phyloP scores from a whole-genome alignment of 2,329 filamentous ascomycete species.

The Acrocalymma vagum region DNA sequence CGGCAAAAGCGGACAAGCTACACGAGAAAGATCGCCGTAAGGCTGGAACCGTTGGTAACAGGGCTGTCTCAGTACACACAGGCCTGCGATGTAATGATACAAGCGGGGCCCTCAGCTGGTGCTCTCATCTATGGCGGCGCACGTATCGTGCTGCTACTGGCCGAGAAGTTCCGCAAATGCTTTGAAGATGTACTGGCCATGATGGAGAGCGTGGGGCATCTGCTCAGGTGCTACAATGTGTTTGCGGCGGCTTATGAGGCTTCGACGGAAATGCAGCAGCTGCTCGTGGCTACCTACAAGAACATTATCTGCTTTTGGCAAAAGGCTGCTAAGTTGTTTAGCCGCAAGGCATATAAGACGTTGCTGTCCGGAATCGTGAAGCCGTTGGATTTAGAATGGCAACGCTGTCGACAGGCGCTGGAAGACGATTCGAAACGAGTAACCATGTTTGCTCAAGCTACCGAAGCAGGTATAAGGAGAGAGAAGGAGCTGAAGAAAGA shows the following conservation, averaged over 20 bases:
- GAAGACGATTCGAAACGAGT: constrained; percentile 7
- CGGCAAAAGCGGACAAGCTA: constrained; percentile 7
- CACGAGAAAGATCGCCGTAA: constrained; percentile 1
- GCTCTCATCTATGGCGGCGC: constrained; percentile 10
- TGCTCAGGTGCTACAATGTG: constrained; percentile 5
- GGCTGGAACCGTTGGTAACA: constrained; percentile 4
- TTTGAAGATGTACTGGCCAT: constrained; percentile 11
- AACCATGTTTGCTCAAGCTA: constrained; percentile 6
- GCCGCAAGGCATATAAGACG: constrained; percentile 3
- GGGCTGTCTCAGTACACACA: constrained; percentile 8
- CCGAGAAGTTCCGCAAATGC: constrained; percentile 9
- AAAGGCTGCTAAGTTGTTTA: constrained; percentile 5
- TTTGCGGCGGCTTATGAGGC: constrained; percentile 4
- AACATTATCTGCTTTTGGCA: constrained; percentile 13
- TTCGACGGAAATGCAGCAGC: constrained; percentile 5
- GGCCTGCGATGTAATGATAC: constrained; percentile 12
- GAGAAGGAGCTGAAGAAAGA: constrained; percentile 3
- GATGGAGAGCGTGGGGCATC: constrained; percentile 8
- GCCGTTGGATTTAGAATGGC: constrained; percentile 8
- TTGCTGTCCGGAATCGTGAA: constrained; percentile 6
- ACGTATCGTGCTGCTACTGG: constrained; percentile 5
- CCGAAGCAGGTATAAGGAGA: constrained; percentile 7
- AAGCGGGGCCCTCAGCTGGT: constrained; percentile 8
- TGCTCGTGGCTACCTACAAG: constrained; percentile 11
- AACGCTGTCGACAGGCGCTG: constrained; percentile 5